These are phyloP conservation scores for Chalaropsis ovoidea DNA, from an alignment of 2,329 filamentous ascomycete genomes.

Conservation along the genomic window DNA sequence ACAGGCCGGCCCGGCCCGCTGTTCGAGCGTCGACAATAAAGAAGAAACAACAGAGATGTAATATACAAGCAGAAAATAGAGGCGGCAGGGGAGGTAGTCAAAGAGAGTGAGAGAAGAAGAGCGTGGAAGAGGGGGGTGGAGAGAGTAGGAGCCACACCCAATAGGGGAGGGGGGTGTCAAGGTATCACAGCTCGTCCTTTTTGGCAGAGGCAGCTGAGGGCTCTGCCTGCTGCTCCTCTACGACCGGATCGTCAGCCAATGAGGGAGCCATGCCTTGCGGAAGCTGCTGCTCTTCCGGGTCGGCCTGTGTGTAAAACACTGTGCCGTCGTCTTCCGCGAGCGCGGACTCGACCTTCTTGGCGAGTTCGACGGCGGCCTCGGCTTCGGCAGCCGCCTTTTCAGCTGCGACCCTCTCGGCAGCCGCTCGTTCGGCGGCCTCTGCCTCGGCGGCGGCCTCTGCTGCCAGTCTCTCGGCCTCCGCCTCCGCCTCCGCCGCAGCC, in stretches of 20 bases:
- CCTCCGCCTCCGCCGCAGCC: conserved; percentile 28
- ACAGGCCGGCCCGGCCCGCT: background rate
- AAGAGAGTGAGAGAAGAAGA: background rate
- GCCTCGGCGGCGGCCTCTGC: conserved; percentile 22
- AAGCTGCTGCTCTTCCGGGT: conserved; percentile 23
- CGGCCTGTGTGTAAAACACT: conserved; percentile 29
- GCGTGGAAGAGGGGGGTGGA: background rate
- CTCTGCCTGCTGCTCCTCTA: conserved; percentile 27
- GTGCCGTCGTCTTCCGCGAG: conserved; percentile 26
- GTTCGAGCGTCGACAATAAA: background rate
- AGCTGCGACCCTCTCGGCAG: conserved; percentile 29
- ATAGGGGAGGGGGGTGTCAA: background rate
- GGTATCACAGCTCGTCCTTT: conserved; percentile 19
- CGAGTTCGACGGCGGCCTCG: conserved; percentile 19
- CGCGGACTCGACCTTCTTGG: conserved; percentile 26
- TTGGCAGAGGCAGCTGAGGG: conserved; percentile 26
- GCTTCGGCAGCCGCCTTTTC: background rate
- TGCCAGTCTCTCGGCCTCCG: background rate
- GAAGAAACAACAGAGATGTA: background rate
- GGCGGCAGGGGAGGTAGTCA: background rate
- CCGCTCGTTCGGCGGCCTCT: conserved; percentile 26
- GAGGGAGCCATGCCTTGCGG: conserved; percentile 23
- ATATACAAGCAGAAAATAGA: background rate
- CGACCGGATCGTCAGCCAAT: conserved; percentile 27
- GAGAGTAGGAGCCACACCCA: background rate